Conservation (phyloP, 495 filamentous ascomycete species). For the Ramalina intermedia region DNA sequence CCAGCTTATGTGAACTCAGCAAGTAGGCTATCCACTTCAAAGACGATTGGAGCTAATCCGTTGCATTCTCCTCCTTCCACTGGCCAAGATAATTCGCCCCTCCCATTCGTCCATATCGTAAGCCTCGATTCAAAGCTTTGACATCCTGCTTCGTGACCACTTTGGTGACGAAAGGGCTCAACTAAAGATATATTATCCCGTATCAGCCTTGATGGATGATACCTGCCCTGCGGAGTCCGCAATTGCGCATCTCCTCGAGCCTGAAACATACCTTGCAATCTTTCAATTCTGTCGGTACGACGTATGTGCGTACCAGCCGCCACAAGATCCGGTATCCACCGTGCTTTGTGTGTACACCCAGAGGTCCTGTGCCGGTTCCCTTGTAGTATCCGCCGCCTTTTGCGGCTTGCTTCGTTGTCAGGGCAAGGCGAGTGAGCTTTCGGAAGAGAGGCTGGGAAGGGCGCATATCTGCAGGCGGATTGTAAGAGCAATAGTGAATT, state of each 20-base stretch:
- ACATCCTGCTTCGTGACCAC: conserved; percentile 30
- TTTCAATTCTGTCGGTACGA: conserved; percentile 51
- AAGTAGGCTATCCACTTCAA: too few relatives aligned
- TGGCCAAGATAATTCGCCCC: conserved; percentile 43
- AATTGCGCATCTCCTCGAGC: background rate
- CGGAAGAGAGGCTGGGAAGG: conserved; percentile 56
- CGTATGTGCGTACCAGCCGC: conserved; percentile 80
- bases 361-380: conserved; percentile 73
- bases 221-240: background rate
- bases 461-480: conserved; percentile 20
- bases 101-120: conserved; percentile 35
- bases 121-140: conserved; percentile 35
- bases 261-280: conserved; percentile 50
- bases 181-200: conserved; percentile 28
- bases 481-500: background rate
- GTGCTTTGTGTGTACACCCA: conserved; percentile 74
- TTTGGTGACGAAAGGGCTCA: conserved; percentile 74
- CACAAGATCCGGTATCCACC: conserved; percentile 75
- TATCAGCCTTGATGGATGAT: too few relatives aligned
- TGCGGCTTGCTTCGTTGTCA: conserved; percentile 85
- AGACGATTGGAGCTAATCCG: conserved; percentile 25
- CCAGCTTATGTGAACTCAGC: too few relatives aligned
- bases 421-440: conserved; percentile 48
- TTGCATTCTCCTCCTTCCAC: conserved; percentile 59
- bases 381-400: conserved; percentile 81